Conservation (phyloP, 768 basidiomycete genomes). For the Amanita pseudoporphyria region DNA sequence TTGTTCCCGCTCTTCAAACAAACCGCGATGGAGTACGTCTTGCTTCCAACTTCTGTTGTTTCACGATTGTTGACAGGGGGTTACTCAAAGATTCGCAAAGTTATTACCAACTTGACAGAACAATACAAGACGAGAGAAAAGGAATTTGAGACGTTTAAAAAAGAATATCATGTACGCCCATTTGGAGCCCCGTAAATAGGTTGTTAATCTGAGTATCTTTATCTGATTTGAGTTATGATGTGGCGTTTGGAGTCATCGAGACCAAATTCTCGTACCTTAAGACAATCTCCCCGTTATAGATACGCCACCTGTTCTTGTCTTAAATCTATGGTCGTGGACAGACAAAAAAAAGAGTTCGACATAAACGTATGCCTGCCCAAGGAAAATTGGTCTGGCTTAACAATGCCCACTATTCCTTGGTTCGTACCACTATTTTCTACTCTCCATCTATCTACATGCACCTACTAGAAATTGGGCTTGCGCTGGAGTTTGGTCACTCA, state of each 20-base stretch:
- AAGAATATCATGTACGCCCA: slow-evolving; percentile 66
- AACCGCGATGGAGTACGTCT: slow-evolving; percentile 78
- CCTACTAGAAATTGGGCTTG: too few relatives aligned
- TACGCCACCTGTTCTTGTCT: too few relatives aligned
- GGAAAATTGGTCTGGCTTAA: too few relatives aligned
- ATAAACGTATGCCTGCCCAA: too few relatives aligned
- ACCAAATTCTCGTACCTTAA: neutral
- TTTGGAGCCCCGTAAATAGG: slow-evolving; percentile 17
- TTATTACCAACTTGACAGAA: slow-evolving; percentile 65
- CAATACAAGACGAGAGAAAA: slow-evolving; percentile 87
- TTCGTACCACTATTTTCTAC: too few relatives aligned
- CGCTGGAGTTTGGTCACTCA: too few relatives aligned
- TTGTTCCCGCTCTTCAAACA: slow-evolving; percentile 83
- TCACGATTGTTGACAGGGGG: slow-evolving; percentile 8
- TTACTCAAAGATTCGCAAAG: slow-evolving; percentile 62
- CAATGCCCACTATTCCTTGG: too few relatives aligned
- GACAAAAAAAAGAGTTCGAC: too few relatives aligned
- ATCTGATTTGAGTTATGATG: neutral
- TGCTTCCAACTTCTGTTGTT: neutral
- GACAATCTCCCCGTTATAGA: neutral
- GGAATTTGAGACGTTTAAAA: slow-evolving; percentile 73
- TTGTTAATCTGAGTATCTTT: neutral
- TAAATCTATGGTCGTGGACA: too few relatives aligned
- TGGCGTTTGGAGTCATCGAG: neutral
- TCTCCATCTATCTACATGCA: too few relatives aligned